Evolutionary conservation across 306 rosid genomes (phyloP).

Genomic region (Pueraria montana): DNA sequence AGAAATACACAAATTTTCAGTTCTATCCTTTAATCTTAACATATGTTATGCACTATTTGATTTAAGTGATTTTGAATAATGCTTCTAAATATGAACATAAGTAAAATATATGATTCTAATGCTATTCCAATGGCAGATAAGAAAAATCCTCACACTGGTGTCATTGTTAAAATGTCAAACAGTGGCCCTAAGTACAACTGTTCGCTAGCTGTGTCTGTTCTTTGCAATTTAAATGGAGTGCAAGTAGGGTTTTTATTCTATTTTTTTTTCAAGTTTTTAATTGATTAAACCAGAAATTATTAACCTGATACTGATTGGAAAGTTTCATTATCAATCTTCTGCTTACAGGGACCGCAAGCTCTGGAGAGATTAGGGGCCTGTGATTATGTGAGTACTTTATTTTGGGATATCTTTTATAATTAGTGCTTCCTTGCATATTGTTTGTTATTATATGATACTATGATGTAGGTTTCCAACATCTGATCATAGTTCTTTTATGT

Average conservation of each 20-base stretch:
- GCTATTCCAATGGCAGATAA: constrained; percentile 67
- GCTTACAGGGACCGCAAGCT: constrained; percentile 69
- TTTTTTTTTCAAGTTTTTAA: neutral
- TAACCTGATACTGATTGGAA: constrained; percentile 31
- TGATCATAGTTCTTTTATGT: constrained; percentile 39
- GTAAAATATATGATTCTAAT: constrained; percentile 40
- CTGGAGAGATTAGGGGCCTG: constrained; percentile 75
- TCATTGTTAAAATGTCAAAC: constrained; percentile 81
- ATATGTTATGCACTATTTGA: constrained; percentile 38
- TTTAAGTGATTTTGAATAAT: constrained; percentile 30
- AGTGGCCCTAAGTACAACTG: constrained; percentile 65
- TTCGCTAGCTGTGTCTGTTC: constrained; percentile 87
- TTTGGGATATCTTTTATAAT: neutral
- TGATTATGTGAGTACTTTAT: constrained; percentile 77
- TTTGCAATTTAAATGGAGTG: constrained; percentile 71
- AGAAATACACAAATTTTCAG: too few relatives aligned
- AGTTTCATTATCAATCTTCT: constrained; percentile 48
- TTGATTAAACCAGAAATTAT: constrained; percentile 36
- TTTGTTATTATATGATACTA: constrained; percentile 24
- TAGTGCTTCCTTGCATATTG: constrained; percentile 32
- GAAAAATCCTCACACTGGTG: constrained; percentile 78
- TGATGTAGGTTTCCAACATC: constrained; percentile 14
- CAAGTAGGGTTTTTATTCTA: constrained; percentile 63
- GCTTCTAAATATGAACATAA: constrained; percentile 29
- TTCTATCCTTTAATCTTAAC: too few relatives aligned